phyloP scores from a whole-genome alignment of 176 grass and related monocot species.

The Ampelocalamus luodianensis region DNA sequence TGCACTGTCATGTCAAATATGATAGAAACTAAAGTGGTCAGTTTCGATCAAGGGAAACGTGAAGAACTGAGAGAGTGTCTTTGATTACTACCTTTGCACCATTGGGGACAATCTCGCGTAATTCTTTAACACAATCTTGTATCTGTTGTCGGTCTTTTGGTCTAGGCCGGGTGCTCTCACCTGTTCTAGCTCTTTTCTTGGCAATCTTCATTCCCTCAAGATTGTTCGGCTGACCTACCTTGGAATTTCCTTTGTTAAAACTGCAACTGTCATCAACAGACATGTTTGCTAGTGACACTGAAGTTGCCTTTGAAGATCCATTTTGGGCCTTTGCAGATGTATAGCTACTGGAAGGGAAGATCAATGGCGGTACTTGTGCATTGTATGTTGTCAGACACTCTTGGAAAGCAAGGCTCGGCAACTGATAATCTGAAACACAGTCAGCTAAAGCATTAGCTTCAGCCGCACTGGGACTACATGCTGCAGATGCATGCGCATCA shows the following conservation, averaged over 20 bases:
- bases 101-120: conserved; percentile 96
- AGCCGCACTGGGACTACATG: not conserved
- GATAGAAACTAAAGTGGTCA: not conserved
- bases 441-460: conserved; percentile 21
- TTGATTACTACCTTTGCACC: conserved; percentile 74
- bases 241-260: conserved; percentile 69
- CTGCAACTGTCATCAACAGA: conserved; percentile 81
- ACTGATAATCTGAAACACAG: conserved; percentile 44
- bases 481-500: not conserved
- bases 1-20: conserved; percentile 77
- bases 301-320: conserved; percentile 47
- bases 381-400: conserved; percentile 42
- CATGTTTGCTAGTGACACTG: conserved; percentile 45
- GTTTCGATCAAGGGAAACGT: not conserved
- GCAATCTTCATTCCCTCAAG: conserved; percentile 61
- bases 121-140: conserved; percentile 92
- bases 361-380: conserved; percentile 35
- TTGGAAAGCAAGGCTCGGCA: conserved; percentile 41
- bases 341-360: conserved; percentile 46
- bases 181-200: conserved; percentile 86
- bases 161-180: conserved; percentile 85
- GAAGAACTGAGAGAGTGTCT: not conserved
- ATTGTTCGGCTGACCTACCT: conserved; percentile 58
- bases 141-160: conserved; percentile 98
- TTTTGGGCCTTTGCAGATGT: conserved; percentile 45